Evolutionary conservation across 257 asterid genomes (phyloP), one percentile per base, ranked within the genome.

Genomic region (Cynanchum wilfordii): DNA sequence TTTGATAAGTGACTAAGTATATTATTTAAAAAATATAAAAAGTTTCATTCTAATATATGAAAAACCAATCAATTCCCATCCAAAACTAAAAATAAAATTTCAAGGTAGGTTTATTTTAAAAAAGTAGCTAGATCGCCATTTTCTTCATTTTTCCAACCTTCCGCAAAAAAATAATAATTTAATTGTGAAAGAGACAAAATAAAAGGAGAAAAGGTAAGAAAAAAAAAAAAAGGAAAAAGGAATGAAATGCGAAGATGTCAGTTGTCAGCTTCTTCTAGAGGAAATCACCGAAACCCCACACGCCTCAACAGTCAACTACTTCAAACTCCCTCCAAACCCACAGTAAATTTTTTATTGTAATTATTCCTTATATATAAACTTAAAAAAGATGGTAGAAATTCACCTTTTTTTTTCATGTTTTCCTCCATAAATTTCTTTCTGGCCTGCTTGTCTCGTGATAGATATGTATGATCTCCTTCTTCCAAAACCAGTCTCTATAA

Each of bases 271-370:
- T 29, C 67, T 73, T 52, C 65, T 33, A 64, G 77, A 65, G 72
- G 47, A 51, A 65, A n/a, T 13, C 24, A 52, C 38, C 33, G 1
- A 51, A 38, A 29, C 64, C 74, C 64, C 74, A 75, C 79, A 45
- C 65, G 69, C 69, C 74, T 12, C 68, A 22, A 42, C 30, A 58
- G 70, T 69, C 65, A 69, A 59, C 71, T 7, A 8, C 55, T 68
- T 47, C 47, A n/a, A 58, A 33, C 27, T 68, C 70, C 74, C 54
- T 16, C 15, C 40, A 5, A 47, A 52, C 40, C 10, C 66, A 15
- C 47, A 30, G 69, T 27, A 24, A 40, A 27, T 60, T 42, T 42
- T 42, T 42, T 6, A 49, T 49, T 49, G 19, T 49, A 2, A 10
- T 12, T 12, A 2, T 15, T 49, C 19, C 13, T 49, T 49, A 42